A percentile compares a stretch with the other conserved stretches of the same genome.
These are phyloP conservation scores for Taiozyma sp. DNA, from an alignment of 1,139 yeast species.

Conservation along the genomic window DNA sequence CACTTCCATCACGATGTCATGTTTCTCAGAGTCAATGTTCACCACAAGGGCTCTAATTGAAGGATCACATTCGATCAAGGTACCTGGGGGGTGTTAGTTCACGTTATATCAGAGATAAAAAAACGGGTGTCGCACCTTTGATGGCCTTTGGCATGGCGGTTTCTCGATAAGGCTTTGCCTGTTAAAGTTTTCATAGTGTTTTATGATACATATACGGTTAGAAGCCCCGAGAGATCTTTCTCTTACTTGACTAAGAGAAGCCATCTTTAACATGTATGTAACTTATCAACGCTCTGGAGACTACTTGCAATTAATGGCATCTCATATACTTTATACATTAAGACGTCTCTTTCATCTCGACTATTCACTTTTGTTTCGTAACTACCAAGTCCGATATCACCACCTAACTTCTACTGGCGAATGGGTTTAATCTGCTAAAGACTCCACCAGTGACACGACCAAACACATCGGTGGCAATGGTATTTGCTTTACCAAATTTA, in stretches of 20 bases:
- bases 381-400: neutral
- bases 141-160: slow-evolving; percentile 33
- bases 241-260: neutral
- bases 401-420: neutral
- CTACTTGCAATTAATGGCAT: neutral
- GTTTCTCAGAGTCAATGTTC: slow-evolving; percentile 67
- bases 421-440: slow-evolving; percentile 36
- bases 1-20: slow-evolving; percentile 67
- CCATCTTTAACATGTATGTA: too few species aligned
- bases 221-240: neutral
- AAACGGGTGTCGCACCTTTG: slow-evolving; percentile 25
- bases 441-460: slow-evolving; percentile 45
- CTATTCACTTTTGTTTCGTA: neutral
- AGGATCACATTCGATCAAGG: slow-evolving; percentile 64
- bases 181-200: neutral
- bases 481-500: slow-evolving; percentile 80
- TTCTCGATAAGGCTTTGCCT: neutral
- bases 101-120: neutral
- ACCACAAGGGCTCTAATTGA: slow-evolving; percentile 83
- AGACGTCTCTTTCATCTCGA: neutral
- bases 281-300: neutral
- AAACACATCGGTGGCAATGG: slow-evolving; percentile 29
- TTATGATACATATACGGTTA: neutral
- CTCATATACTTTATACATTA: neutral
- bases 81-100: slow-evolving; percentile 22